phyloP scores from a whole-genome alignment of 371 early-diverging fungal genomes.

The Umbelopsis sp. region DNA sequence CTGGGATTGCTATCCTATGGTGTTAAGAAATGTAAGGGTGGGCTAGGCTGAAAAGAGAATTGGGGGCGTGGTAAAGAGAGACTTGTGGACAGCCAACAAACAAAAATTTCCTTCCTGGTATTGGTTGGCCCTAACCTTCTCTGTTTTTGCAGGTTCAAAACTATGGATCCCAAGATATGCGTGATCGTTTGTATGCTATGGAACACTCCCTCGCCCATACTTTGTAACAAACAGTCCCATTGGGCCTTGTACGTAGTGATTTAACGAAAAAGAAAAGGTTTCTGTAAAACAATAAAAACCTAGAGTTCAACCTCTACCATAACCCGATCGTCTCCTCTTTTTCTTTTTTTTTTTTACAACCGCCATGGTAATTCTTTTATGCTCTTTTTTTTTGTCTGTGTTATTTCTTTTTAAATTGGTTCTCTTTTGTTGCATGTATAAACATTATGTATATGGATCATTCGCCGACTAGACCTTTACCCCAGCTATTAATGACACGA shows the following conservation, averaged over 20 bases:
- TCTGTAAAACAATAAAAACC: too few relatives aligned
- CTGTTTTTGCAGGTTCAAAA: slow-evolving; percentile 39
- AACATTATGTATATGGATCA: not conserved
- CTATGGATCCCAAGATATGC: slow-evolving; percentile 51
- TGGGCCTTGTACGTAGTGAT: too few relatives aligned
- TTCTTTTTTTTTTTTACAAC: not conserved
- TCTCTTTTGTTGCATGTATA: too few relatives aligned
- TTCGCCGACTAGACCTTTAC: slow-evolving; percentile 45
- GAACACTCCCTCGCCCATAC: slow-evolving; percentile 21
- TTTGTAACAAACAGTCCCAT: too few relatives aligned
- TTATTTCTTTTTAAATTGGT: too few relatives aligned
- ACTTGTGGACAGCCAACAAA: too few relatives aligned
- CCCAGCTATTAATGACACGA: slow-evolving; percentile 52
- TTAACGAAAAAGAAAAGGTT: too few relatives aligned
- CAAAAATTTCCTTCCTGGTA: too few relatives aligned
- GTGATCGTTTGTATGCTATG: slow-evolving; percentile 40
- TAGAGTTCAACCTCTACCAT: not conserved
- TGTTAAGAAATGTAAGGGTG: slow-evolving; percentile 42
- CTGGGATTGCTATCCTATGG: slow-evolving; percentile 49
- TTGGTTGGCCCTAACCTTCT: too few relatives aligned
- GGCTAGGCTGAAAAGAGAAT: not conserved
- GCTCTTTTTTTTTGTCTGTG: too few relatives aligned
- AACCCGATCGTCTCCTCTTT: not conserved
- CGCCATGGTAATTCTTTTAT: not conserved
- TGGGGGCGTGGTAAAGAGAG: too few relatives aligned